Base-by-base conservation (phyloP, 2,329 filamentous ascomycete genomes). In the Claviceps pusilla region DNA sequence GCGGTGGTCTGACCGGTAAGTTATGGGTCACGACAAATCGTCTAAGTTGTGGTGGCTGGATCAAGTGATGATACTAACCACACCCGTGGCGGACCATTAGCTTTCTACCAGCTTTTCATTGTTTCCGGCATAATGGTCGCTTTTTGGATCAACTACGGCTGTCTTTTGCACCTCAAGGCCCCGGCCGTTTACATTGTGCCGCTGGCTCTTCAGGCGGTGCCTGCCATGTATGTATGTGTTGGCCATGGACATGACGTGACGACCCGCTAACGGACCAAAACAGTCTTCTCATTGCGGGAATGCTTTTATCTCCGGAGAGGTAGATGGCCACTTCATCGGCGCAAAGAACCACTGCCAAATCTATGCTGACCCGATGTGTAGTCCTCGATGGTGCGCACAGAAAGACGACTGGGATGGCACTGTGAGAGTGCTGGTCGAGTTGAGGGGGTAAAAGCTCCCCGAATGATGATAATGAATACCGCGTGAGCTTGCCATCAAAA, bases 341-440 rank as follows among this genome's bases (percentile, higher is more conserved):
- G 2, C 11, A 33, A 28, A 14, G 7, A 19, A 14, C 33, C 10
- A 7, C 12, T 41, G 37, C 29, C 11, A 45, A 39, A 45, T 16
- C 24, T 7, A 42, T 43, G 28, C 57, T 63, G 47, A 62, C 39
- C 39, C 11, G 19, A 12, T 4, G 72, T 76, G 16, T 56, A 84
- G 80, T 7, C 83, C 83, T 14, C 76, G 84, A 59, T 87, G 79
- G 77, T 76, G 84, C 29, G 84, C 83, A 29, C 79, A 80, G 59
- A 75, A 80, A 60, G 82, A 86, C 60, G 75, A 82, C 58, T 86
- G 82, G 82, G 83, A 87, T 56, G 71, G 77, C 45, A 79, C 83
- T 1, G 76, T 74, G 3, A 57, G 56, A 0, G 76, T 80, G 19
- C 73, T 88, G 7, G 72, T 76, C 24, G 71, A 66, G 42, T 72